phyloP scores from a whole-genome alignment of 139 green algal genomes.

The Tetraselmis chui region DNA sequence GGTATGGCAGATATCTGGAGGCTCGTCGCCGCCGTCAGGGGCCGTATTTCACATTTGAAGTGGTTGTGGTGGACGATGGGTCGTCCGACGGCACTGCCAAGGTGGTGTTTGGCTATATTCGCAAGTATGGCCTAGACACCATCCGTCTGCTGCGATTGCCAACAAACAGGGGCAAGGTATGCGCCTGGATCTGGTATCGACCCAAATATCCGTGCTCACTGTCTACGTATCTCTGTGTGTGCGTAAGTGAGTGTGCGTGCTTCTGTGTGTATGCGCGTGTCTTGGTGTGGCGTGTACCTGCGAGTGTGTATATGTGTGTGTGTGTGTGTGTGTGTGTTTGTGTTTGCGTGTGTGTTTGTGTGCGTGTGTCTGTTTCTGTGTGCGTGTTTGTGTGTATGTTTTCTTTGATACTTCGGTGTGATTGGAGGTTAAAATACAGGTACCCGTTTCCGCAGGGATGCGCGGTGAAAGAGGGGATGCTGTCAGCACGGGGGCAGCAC shows the following conservation, averaged over 20 bases:
- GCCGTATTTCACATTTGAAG: slow-evolving; percentile 80
- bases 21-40: slow-evolving; percentile 26
- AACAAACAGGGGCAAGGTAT: slow-evolving; percentile 83
- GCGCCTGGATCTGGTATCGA: too few relatives aligned
- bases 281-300: too few relatives aligned
- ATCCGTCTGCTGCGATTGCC: slow-evolving; percentile 73
- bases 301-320: too few relatives aligned
- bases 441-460: slow-evolving; percentile 39
- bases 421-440: slow-evolving; percentile 16
- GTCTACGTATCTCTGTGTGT: too few relatives aligned
- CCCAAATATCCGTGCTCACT: too few relatives aligned
- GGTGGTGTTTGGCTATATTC: slow-evolving; percentile 54
- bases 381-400: too few relatives aligned
- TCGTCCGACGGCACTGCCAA: slow-evolving; percentile 70
- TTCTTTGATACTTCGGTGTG: too few relatives aligned
- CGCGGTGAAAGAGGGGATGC: slow-evolving; percentile 63
- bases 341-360: too few relatives aligned
- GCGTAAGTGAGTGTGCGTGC: too few relatives aligned
- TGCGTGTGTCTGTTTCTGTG: too few relatives aligned
- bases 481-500: slow-evolving; percentile 58
- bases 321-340: too few relatives aligned
- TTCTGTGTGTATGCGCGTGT: too few relatives aligned
- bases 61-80: slow-evolving; percentile 95
- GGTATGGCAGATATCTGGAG: not conserved
- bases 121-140: slow-evolving; percentile 59